Evolutionary conservation across 1,139 yeast species (phyloP).

Genomic region (Zygosaccharomyces sapae): DNA sequence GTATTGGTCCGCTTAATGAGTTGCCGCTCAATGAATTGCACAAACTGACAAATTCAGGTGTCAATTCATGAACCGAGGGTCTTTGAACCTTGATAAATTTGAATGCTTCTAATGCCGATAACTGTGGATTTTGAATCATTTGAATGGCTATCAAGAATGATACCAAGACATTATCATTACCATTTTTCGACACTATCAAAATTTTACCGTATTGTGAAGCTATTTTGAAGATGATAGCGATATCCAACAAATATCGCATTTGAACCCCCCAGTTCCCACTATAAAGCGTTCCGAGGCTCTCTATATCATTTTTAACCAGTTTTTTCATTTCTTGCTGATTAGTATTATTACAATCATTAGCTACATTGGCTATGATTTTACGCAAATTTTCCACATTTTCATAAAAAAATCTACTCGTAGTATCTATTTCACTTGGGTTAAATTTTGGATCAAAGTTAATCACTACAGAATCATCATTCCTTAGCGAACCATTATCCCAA

Average conservation of each 20-base stretch:
- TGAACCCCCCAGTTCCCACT: not conserved
- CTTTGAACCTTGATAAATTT: constrained; percentile 30
- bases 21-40: not conserved
- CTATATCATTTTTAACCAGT: not conserved
- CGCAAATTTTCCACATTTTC: not conserved
- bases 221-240: not conserved
- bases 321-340: not conserved
- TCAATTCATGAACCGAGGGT: constrained; percentile 20
- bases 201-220: not conserved
- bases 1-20: not conserved
- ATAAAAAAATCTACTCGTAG: not conserved
- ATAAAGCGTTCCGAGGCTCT: not conserved
- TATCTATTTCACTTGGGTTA: constrained; percentile 9
- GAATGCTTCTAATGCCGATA: constrained; percentile 28
- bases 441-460: constrained; percentile 24
- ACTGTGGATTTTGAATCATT: constrained; percentile 26
- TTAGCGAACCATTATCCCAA: constrained; percentile 21
- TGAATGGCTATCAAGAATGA: constrained; percentile 29
- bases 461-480: constrained; percentile 21
- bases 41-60: constrained; percentile 16
- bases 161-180: constrained; percentile 29
- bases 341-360: not conserved
- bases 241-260: not conserved
- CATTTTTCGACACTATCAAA: constrained; percentile 22
- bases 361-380: not conserved